Evolutionary conservation across 83 land plant species (phyloP).

Genomic region (Picea engelmannii): DNA sequence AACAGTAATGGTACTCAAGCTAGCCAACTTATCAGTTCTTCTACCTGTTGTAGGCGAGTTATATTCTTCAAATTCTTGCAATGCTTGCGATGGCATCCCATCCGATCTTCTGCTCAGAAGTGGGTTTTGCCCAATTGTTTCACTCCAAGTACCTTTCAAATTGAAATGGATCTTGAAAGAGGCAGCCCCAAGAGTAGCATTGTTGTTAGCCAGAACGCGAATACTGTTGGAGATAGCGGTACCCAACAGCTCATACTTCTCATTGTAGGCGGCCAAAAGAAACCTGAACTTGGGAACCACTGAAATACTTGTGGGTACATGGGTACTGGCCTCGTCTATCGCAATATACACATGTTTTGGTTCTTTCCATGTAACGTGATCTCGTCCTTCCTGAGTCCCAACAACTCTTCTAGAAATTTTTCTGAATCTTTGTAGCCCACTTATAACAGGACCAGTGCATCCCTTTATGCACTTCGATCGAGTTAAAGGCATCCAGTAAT

Average conservation of each 20-base stretch:
- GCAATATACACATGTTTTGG: conserved; percentile 45
- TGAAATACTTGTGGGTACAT: conserved; percentile 25
- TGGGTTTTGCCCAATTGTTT: too few relatives aligned
- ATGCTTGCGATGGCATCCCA: too few relatives aligned
- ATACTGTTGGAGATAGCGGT: conserved; percentile 40
- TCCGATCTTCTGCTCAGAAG: too few relatives aligned
- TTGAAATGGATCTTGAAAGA: conserved; percentile 37
- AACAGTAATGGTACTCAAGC: too few relatives aligned
- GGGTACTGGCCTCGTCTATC: conserved; percentile 51
- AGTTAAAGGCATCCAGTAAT: too few relatives aligned
- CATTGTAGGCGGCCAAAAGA: conserved; percentile 40
- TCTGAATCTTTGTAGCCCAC: too few relatives aligned
- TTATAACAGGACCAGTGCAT: conserved; percentile 33
- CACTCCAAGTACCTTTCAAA: conserved; percentile 24
- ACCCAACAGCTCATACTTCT: conserved; percentile 35
- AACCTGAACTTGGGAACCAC: conserved; percentile 38
- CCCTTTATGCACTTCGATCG: conserved; percentile 36
- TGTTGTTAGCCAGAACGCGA: conserved; percentile 42
- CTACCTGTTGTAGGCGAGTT: too few relatives aligned
- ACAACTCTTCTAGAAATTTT: too few relatives aligned
- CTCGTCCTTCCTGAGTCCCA: too few relatives aligned
- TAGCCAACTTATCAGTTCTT: too few relatives aligned
- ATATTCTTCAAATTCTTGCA: too few relatives aligned
- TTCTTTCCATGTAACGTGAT: conserved; percentile 26
- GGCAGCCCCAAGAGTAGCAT: conserved; percentile 54